Conservation (phyloP, 306 rosid genomes). For the Styphnolobium japonicum region DNA sequence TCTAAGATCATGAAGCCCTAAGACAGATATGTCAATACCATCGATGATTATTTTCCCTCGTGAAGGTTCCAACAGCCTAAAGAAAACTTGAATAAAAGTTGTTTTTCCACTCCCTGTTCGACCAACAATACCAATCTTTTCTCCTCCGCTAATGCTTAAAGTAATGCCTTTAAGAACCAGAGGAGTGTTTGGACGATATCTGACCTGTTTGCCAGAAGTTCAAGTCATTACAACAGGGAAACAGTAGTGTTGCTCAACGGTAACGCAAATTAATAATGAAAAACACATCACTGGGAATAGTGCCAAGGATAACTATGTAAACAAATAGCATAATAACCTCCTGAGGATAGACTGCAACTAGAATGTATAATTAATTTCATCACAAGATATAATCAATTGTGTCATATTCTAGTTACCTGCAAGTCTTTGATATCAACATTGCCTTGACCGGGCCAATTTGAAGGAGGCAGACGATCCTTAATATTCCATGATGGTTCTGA, state of each 20-base stretch:
- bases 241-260: neutral
- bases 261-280: neutral
- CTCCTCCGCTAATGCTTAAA: slow-evolving; percentile 63
- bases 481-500: slow-evolving; percentile 68
- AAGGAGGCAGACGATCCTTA: slow-evolving; percentile 54
- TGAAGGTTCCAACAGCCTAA: slow-evolving; percentile 81
- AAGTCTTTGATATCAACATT: slow-evolving; percentile 61
- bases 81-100: slow-evolving; percentile 71
- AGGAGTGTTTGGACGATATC: slow-evolving; percentile 78
- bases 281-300: neutral
- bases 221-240: neutral
- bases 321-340: no score
- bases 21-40: slow-evolving; percentile 48
- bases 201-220: slow-evolving; percentile 48
- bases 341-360: no score
- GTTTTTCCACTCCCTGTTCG: slow-evolving; percentile 87
- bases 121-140: slow-evolving; percentile 83
- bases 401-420: slow-evolving; percentile 37
- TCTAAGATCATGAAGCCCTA: slow-evolving; percentile 87
- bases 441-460: slow-evolving; percentile 69
- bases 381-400: neutral
- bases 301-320: neutral
- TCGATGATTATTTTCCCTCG: slow-evolving; percentile 67
- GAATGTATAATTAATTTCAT: neutral
- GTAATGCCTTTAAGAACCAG: slow-evolving; percentile 69